phyloP scores from a whole-genome alignment of 2,329 filamentous ascomycete genomes.

The Blastomyces percursus region DNA sequence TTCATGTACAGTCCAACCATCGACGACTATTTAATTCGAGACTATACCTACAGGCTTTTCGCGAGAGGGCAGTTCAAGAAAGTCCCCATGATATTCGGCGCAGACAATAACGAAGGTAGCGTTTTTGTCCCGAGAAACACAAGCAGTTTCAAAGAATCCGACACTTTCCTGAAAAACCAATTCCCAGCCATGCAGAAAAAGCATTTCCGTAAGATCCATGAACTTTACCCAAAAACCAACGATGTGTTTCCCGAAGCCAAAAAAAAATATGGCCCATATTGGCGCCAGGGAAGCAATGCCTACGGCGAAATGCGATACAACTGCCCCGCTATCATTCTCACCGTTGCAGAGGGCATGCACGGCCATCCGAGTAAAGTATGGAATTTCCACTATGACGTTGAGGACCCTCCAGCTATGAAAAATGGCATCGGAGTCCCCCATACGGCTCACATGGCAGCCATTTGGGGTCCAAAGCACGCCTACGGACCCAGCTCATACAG shows the following conservation, averaged over 20 bases:
- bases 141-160: conserved; percentile 38
- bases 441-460: conserved; percentile 53
- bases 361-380: conserved; percentile 37
- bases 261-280: conserved; percentile 39
- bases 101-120: conserved; percentile 56
- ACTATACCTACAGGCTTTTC: conserved; percentile 42
- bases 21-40: conserved; percentile 41
- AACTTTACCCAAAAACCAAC: conserved; percentile 45
- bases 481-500: conserved; percentile 47
- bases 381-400: conserved; percentile 61
- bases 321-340: conserved; percentile 51
- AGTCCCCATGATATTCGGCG: conserved; percentile 46
- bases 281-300: conserved; percentile 46
- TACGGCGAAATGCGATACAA: conserved; percentile 57
- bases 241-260: conserved; percentile 36
- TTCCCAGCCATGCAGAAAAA: conserved; percentile 44
- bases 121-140: conserved; percentile 45
- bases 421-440: conserved; percentile 55
- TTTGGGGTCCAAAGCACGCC: conserved; percentile 54
- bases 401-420: conserved; percentile 44
- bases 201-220: conserved; percentile 44
- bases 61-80: conserved; percentile 40
- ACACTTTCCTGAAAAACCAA: conserved; percentile 48
- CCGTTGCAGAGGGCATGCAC: conserved; percentile 29
- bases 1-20: conserved; percentile 44